Conservation (phyloP, 495 filamentous ascomycete genomes). For the Penicillium goetzii region DNA sequence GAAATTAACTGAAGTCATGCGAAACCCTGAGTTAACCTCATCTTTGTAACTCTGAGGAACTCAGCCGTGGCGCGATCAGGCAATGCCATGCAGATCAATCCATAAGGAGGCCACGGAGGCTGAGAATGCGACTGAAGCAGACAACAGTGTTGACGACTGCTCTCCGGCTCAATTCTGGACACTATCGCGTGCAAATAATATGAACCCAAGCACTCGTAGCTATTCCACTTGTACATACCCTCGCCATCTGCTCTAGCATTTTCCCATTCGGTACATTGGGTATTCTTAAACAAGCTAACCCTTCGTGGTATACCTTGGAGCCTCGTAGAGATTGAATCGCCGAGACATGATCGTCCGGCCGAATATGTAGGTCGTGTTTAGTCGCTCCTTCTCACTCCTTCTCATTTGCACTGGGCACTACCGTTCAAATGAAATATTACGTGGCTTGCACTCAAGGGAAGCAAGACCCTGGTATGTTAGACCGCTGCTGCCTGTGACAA, state of each 20-base stretch:
- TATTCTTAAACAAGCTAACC: not conserved
- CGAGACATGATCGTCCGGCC: not conserved
- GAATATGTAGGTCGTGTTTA: not conserved
- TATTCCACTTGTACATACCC: not conserved
- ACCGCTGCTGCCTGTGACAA: conserved; percentile 23
- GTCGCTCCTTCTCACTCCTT: not conserved
- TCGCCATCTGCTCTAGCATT: not conserved
- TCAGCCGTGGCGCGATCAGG: conserved; percentile 9
- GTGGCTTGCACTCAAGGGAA: conserved; percentile 12
- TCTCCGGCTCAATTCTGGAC: not conserved
- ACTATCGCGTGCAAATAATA: not conserved
- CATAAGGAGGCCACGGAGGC: not conserved
- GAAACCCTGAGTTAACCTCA: not conserved
- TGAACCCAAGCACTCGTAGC: not conserved
- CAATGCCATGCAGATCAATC: conserved; percentile 8
- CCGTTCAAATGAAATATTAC: conserved; percentile 8
- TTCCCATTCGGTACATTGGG: not conserved
- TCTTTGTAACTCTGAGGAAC: conserved; percentile 8
- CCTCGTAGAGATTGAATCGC: not conserved
- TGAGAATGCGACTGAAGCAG: not conserved
- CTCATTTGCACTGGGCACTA: not conserved
- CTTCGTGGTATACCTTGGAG: not conserved
- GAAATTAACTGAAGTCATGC: not conserved
- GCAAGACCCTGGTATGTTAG: not conserved
- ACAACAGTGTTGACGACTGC: not conserved